phyloP scores from a whole-genome alignment of 768 basidiomycete genomes.

The Pulveroboletus ravenelii region DNA sequence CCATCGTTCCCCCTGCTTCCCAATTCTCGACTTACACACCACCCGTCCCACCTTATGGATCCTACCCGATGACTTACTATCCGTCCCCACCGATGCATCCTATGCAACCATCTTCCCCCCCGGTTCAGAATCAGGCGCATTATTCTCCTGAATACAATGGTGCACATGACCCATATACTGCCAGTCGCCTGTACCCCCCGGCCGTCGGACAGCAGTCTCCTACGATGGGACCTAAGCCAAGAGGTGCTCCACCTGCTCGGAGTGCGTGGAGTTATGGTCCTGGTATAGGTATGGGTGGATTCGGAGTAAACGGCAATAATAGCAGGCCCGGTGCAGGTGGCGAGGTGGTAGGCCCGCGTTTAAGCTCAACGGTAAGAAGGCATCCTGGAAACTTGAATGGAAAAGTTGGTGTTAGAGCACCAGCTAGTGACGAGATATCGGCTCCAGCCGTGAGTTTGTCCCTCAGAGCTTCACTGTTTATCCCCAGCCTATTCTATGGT shows the following conservation, averaged over 20 bases:
- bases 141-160: constrained; percentile 29
- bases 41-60: constrained; percentile 29
- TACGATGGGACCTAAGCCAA: constrained; percentile 22
- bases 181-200: constrained; percentile 26
- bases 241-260: constrained; percentile 40
- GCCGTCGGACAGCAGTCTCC: constrained; percentile 29
- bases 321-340: constrained; percentile 26
- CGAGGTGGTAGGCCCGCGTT: constrained; percentile 61
- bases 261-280: constrained; percentile 70
- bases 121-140: constrained; percentile 23
- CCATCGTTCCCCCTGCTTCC: constrained; percentile 28
- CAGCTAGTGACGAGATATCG: constrained; percentile 68
- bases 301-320: constrained; percentile 27
- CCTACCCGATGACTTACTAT: constrained; percentile 33
- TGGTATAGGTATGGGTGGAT: constrained; percentile 49
- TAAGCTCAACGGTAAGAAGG: constrained; percentile 49
- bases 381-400: constrained; percentile 46
- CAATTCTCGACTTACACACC: constrained; percentile 32
- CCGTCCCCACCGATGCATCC: constrained; percentile 29
- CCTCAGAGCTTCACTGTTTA: background rate
- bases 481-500: background rate
- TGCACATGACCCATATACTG: constrained; percentile 21
- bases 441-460: constrained; percentile 64
- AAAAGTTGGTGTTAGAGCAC: constrained; percentile 53
- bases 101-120: constrained; percentile 24